Conservation (phyloP, 129 eudicot genomes). For the Lactuca saligna region DNA sequence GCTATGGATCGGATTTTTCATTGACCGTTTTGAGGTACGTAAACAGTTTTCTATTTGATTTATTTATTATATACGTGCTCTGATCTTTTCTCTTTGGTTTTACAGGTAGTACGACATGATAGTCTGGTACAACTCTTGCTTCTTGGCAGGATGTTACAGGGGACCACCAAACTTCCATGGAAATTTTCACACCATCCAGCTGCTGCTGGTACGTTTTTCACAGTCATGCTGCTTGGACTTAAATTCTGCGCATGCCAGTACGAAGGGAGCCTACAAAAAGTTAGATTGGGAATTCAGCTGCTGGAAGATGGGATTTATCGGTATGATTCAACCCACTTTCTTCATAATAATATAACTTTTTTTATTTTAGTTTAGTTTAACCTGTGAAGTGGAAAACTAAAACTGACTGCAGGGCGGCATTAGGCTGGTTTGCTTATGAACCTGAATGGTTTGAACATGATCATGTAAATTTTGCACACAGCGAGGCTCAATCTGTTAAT, state of each 20-base stretch:
- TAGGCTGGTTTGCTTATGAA: constrained; percentile 93
- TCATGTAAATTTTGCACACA: constrained; percentile 66
- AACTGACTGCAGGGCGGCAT: constrained; percentile 55
- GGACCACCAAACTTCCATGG: constrained; percentile 77
- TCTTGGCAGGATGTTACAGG: constrained; percentile 93
- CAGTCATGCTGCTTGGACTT: constrained; percentile 93
- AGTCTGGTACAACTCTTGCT: constrained; percentile 88
- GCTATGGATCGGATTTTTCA: constrained; percentile 93
- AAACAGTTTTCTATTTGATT: neutral
- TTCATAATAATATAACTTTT: neutral
- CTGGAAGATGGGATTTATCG: constrained; percentile 93
- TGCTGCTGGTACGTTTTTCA: constrained; percentile 92
- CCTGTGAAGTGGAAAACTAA: neutral
- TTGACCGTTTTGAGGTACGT: constrained; percentile 99
- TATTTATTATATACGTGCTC: neutral
- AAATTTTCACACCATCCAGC: constrained; percentile 94
- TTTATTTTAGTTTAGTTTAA: neutral
- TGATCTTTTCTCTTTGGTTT: constrained; percentile 10
- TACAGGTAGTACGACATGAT: constrained; percentile 81
- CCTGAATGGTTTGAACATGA: constrained; percentile 86
- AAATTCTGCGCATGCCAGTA: constrained; percentile 81
- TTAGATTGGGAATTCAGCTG: constrained; percentile 78
- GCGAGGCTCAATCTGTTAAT: constrained; percentile 87
- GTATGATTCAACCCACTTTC: constrained; percentile 30
- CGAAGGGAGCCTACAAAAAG: constrained; percentile 64